Evolutionary conservation across 2,329 filamentous ascomycete genomes (phyloP), one percentile per base, ranked within the genome.

Genomic region (Fusarium sambucinum): DNA sequence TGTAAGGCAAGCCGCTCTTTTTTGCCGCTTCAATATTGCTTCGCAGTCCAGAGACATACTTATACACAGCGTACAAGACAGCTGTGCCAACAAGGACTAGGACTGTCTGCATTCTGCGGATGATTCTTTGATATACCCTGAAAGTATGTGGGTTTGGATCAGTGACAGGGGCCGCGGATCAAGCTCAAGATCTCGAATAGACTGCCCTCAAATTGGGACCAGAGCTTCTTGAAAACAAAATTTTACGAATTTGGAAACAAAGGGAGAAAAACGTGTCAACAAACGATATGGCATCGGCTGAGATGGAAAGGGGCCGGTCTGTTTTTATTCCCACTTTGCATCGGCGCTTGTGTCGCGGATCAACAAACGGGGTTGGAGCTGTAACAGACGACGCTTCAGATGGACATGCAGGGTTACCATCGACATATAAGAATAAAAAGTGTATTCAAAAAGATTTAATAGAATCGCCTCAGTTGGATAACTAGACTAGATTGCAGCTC

Each of bases 1-100:
- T 76, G 70, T 88, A 89, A 9, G 82, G 82, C 54, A 89, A 70
- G 8, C 85, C 85, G 17, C 81, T 82, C 57, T 77, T 79, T 76
- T 83, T 85, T 4, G 86, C 86, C 32, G 80, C 79, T 12, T 77
- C 78, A 51, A 88, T 82, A 63, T 87, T 86, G 52, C 70, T 74
- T 40, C 71, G 74, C 46, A 86, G 70, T n/a, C 78, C 77, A 3
- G 74, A 71, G 33, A 78, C 41, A 30, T 72, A 71, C 8, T 66
- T 69, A 66, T 78, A 80, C 21, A 78, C 50, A 37, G 62, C 68
- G 55, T 81, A 83, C 25, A 69, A 75, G 40, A 79, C 40, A n/a
- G 74, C 71, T 7, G 72, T 77, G 16, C 78, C 52, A 30, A 81
- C 71, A 32, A 79, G 59, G 50, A 27, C 19, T 16, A 78, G 64